These are phyloP conservation scores for Ormosia semicastrata DNA, from an alignment of 306 rosid genomes.

Conservation along the genomic window DNA sequence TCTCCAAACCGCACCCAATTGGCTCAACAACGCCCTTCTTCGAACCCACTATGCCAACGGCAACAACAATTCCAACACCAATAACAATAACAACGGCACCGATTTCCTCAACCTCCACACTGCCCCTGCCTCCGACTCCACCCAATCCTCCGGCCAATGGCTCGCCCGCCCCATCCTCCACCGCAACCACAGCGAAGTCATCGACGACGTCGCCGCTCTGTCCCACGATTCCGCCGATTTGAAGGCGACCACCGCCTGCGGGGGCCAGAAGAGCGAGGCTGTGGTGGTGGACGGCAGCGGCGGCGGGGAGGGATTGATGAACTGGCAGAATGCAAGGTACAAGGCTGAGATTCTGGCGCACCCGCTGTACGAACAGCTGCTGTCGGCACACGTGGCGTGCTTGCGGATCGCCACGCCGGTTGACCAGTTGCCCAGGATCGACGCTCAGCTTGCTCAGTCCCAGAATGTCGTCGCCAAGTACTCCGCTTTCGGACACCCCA, in stretches of 20 bases:
- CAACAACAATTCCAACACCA: not conserved
- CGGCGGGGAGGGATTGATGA: slow-evolving; percentile 50
- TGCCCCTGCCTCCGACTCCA: slow-evolving; percentile 56
- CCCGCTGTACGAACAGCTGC: slow-evolving; percentile 85
- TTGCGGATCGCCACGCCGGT: slow-evolving; percentile 97
- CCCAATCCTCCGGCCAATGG: slow-evolving; percentile 74
- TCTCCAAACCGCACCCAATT: slow-evolving; percentile 75
- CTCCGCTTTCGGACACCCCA: slow-evolving; percentile 67
- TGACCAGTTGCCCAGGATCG: slow-evolving; percentile 94
- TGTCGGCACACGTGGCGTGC: slow-evolving; percentile 94
- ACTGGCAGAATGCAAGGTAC: slow-evolving; percentile 79
- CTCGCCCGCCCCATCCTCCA: slow-evolving; percentile 66
- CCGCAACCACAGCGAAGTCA: slow-evolving; percentile 80
- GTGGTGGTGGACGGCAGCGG: slow-evolving; percentile 41
- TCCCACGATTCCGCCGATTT: slow-evolving; percentile 62
- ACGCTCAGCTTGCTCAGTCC: slow-evolving; percentile 89
- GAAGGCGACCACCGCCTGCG: slow-evolving; percentile 30
- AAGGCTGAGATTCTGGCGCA: slow-evolving; percentile 87
- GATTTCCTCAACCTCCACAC: slow-evolving; percentile 88
- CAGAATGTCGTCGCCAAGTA: slow-evolving; percentile 93
- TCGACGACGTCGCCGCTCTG: slow-evolving; percentile 47
- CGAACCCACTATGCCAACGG: slow-evolving; percentile 54
- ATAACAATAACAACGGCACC: slow-evolving; percentile 15
- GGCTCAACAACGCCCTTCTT: slow-evolving; percentile 98
- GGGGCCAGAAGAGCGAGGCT: slow-evolving; percentile 39